Evolutionary conservation across 768 basidiomycete genomes (phyloP), one percentile per base, ranked within the genome.

Genomic region (Leccinellum rugosiceps): DNA sequence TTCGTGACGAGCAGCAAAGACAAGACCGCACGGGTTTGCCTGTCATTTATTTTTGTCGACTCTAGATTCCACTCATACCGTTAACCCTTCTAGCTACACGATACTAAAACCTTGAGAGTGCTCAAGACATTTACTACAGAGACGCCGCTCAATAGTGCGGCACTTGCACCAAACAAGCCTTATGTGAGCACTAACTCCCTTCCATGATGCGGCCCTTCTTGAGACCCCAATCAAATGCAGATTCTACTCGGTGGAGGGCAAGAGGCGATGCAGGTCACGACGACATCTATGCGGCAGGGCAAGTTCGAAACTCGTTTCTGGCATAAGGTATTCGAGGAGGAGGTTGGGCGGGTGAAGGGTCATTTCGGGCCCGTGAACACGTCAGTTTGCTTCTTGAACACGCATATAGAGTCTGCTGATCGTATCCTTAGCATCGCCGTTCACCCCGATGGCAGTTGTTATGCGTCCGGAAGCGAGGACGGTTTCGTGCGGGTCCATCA

Each of bases 231-330:
- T 4, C 8, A 4, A 3, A 54, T 32, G 43, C 55, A 94, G 91
- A 81, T 95, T 44, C 82, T 98, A 31, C 79, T 97, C 23, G 97
- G 97, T 45, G 96, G 97, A 72, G 97, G 97, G 44, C 97, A 98
- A 74, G 96, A 97, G 70, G 97, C 97, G 4, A 96, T 94, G 93
- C 86, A 78, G 66, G 97, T 98, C 51, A 98, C 97, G 14, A 98
- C 94, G 8, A 98, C 96, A 1, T 94, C 93, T 2, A 67, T 85
- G 23, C 85, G 97, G 52, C 92, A 97, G 72, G 97, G 96, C 21
- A 97, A 98, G 74, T 99, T 99, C 72, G 97, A 98, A 76, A 92
- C 94, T 11, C 82, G 94, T 38, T 98, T 99, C 78, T 98, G 94
- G 94, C 96, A 99, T 79, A 93, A 89, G 64, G 80, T 96, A 35